Conservation (phyloP, 2,329 filamentous ascomycete genomes). For the Fusarium chlamydosporum region DNA sequence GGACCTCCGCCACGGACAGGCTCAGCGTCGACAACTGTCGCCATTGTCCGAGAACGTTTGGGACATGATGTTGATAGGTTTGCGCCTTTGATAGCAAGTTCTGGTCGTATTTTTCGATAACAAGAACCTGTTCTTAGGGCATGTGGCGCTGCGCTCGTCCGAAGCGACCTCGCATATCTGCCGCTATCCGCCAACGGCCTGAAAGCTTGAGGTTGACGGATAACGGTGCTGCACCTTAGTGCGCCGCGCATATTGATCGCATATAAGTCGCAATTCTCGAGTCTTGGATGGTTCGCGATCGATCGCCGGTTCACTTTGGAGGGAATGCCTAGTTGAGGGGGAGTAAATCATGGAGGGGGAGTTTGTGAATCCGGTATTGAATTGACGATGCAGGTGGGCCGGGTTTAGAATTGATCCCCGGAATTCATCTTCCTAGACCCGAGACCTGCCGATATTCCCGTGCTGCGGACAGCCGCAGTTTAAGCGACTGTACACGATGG, state of each 20-base stretch:
- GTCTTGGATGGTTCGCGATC: conserved; percentile 8
- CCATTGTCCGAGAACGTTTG: conserved; percentile 47
- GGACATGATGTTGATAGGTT: conserved; percentile 25
- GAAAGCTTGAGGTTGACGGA: conserved; percentile 34
- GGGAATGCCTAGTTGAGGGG: conserved; percentile 14
- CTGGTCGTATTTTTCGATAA: conserved; percentile 19
- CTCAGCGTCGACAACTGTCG: conserved; percentile 49
- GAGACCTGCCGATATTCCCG: conserved; percentile 42
- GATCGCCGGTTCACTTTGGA: conserved; percentile 24
- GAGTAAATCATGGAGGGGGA: conserved; percentile 39
- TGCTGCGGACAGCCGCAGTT: conserved; percentile 30
- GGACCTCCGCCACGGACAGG: conserved; percentile 71
- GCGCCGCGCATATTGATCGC: conserved; percentile 41
- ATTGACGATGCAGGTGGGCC: conserved; percentile 48
- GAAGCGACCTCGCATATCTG: conserved; percentile 42
- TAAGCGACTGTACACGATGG: conserved; percentile 41
- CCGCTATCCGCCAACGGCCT: conserved; percentile 33
- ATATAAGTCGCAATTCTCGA: conserved; percentile 15
- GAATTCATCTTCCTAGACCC: conserved; percentile 32
- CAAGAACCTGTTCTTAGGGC: conserved; percentile 15
- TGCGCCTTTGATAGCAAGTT: conserved; percentile 8
- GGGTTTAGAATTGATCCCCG: conserved; percentile 50
- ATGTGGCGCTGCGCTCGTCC: conserved; percentile 43
- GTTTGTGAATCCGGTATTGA: conserved; percentile 47
- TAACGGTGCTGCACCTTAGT: conserved; percentile 37